Base-by-base conservation (phyloP, 108 stramenopile species). In the Fistulifera pelliculosa region DNA sequence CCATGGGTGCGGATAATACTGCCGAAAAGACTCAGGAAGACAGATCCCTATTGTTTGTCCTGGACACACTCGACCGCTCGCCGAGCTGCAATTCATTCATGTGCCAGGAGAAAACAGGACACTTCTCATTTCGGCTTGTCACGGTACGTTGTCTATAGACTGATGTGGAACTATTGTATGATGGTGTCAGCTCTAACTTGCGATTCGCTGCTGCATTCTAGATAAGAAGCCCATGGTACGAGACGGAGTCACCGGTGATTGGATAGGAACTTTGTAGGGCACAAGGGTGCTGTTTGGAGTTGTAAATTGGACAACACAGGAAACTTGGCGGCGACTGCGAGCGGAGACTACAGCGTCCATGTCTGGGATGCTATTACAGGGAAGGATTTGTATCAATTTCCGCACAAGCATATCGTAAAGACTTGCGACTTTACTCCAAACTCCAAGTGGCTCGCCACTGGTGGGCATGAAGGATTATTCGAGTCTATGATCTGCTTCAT, bases 281-380 rank as follows among this genome's bases (percentile, higher is more conserved):
- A 99, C 77, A 98, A 98, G 71, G 99, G 99, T 25, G 99, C 99
- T n/a, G 99, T 99, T 0, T 99, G 97, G 97, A 71, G 70, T n/a
- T 92, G 90, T 39, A 85, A 79, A 49, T 63, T 98, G 38, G 95
- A 98, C 62, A 64, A 78, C 10, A 44, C 74, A 31, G 91, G 79
- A 14, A 69, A 63, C 25, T 65, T 99, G n/a, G 92, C 86, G 10
- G 91, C 82, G 0, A 96, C 93, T 28, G 98, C 86, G 2, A 75
- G 75, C 16, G 96, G 94, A 12, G 95, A 97, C 64, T 91, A 85
- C 52, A 73, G 68, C 28, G 87, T 79, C 27, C 69, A 80, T 38
- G 83, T 94, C 1, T 94, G 91, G 85, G 91, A 91, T 61, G 93
- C 85, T 17, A 92, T 92, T 42, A 96, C 92, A 0, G 93, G 93